phyloP scores from a whole-genome alignment of 1,284 basidiomycete species.

The Uromyces viciae-fabae region DNA sequence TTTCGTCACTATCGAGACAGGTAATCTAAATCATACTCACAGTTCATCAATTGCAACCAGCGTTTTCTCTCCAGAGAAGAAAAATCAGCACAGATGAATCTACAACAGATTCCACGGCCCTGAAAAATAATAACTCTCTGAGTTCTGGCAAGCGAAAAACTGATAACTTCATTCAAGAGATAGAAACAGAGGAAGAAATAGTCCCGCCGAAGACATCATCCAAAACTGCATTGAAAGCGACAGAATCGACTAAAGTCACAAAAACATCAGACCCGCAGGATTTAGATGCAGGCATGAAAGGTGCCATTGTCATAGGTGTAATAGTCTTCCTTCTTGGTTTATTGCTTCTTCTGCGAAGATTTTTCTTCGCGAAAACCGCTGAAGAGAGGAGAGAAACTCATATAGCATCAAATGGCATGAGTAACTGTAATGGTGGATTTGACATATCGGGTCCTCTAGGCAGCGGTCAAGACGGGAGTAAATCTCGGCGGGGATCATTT shows the following conservation, averaged over 20 bases:
- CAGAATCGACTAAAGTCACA: background rate
- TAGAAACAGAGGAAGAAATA: background rate
- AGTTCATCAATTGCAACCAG: background rate
- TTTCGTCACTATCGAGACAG: background rate
- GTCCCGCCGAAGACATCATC: background rate
- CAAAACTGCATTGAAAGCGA: background rate
- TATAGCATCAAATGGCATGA: too few relatives aligned
- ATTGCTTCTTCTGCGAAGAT: background rate
- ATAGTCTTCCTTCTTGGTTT: background rate
- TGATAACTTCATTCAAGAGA: background rate
- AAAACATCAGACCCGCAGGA: background rate
- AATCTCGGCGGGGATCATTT: background rate
- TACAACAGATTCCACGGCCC: too few relatives aligned
- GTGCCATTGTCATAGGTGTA: background rate
- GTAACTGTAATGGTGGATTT: background rate
- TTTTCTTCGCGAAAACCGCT: background rate
- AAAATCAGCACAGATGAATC: background rate
- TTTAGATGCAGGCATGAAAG: constrained; percentile 3
- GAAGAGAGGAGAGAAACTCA: background rate
- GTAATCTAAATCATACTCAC: background rate
- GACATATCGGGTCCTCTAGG: constrained; percentile 4
- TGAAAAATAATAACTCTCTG: too few relatives aligned
- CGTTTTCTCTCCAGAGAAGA: constrained; percentile 1
- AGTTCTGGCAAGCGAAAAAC: background rate
- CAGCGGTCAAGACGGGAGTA: background rate